Evolutionary conservation across 2,329 filamentous ascomycete genomes (phyloP), one percentile per base, ranked within the genome.

Genomic region (Parascedosporium putredinis): DNA sequence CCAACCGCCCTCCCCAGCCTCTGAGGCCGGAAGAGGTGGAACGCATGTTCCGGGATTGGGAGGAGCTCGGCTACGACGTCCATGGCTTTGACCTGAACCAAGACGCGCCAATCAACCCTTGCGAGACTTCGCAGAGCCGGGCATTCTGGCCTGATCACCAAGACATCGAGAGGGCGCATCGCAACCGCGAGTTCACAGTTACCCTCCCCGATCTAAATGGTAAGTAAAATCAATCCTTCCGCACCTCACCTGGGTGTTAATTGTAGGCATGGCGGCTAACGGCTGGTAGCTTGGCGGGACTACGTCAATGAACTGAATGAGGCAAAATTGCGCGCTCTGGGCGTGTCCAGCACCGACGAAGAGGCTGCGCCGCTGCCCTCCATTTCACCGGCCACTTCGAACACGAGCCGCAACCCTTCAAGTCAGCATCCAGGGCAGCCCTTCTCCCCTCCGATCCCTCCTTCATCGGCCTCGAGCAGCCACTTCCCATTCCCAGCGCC

Each of bases 241-340:
- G 34, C 25, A 14, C 16, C 10, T 10, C 24, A 23, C 18, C 4
- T 18, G 20, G 12, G 4, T 23, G 18, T 24, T 7, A 27, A n/a
- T 18, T 40, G 24, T n/a, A 42, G 47, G 5, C 18, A 12, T 36
- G 12, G n/a, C n/a, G n/a, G 20, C 47, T 50, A 34, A 50, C 47
- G 24, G 23, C 45, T 36, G 46, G n/a, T 51, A 74, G 74, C 76
- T 1, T 81, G 78, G 78, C 84, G 88, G 59, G 73, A 81, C 23
- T 95, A 97, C 64, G 85, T 90, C 52, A 78, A 85, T 50, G 83
- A 85, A 56, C 71, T 97, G 31, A 82, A 87, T 57, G 93, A 98
- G 68, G 88, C 91, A 53, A 98, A 96, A 68, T 74, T 98, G 48
- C 83, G 89, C 53, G 90, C 91, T 47, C 75, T 98, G 50, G 93